Percentiles rank a stretch among this genome's conserved stretches.
phyloP scores from a whole-genome alignment of 2,329 filamentous ascomycete species.

The Hypoxylon rubiginosum region DNA sequence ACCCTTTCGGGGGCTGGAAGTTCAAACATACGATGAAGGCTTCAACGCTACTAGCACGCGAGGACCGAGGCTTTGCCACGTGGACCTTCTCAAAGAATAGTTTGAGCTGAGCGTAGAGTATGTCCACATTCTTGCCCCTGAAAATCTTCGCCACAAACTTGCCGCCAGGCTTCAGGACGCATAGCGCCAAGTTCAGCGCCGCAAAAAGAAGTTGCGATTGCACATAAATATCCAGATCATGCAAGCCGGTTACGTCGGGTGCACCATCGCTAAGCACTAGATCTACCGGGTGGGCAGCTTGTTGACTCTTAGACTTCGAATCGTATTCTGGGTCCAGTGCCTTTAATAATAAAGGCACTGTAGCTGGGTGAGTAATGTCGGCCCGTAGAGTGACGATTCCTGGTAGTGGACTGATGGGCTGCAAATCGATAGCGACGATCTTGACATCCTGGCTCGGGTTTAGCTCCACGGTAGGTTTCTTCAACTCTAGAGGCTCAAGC shows the following conservation, averaged over 20 bases:
- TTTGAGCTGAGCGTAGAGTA: constrained; percentile 93
- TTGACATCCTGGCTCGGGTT: constrained; percentile 79
- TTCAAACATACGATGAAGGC: constrained; percentile 96
- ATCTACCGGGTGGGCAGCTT: constrained; percentile 84
- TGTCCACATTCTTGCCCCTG: constrained; percentile 91
- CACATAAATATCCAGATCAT: constrained; percentile 98
- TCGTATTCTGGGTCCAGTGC: constrained; percentile 83
- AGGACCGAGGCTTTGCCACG: constrained; percentile 93
- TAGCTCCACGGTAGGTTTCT: constrained; percentile 46
- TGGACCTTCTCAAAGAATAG: constrained; percentile 89
- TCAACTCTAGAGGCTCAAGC: constrained; percentile 40
- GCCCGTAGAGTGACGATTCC: constrained; percentile 93
- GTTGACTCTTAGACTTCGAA: constrained; percentile 58
- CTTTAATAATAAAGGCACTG: constrained; percentile 87
- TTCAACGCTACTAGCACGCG: constrained; percentile 95
- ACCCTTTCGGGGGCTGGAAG: constrained; percentile 83
- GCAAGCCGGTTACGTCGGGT: constrained; percentile 94
- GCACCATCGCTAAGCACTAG: constrained; percentile 96
- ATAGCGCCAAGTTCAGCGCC: constrained; percentile 91
- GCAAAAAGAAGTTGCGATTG: constrained; percentile 96
- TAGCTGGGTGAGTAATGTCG: constrained; percentile 97
- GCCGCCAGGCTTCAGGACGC: constrained; percentile 90
- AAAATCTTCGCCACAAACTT: constrained; percentile 99
- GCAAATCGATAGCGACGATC: constrained; percentile 95
- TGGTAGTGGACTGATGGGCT: constrained; percentile 93